These are phyloP conservation scores for Centella asiatica DNA, from an alignment of 129 eudicot species.

Conservation along the genomic window DNA sequence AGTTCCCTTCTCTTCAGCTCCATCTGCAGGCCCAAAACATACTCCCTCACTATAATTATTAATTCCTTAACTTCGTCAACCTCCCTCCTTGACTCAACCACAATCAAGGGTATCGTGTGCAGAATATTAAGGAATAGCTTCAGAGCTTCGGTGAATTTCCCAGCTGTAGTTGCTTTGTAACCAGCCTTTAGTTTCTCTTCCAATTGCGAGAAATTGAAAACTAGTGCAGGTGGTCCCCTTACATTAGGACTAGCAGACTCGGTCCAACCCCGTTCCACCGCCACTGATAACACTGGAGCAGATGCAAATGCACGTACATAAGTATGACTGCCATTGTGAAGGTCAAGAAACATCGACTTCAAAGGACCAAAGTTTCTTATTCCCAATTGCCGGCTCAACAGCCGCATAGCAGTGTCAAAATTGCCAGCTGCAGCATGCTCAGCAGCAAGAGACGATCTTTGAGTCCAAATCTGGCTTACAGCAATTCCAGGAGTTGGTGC, in stretches of 20 bases:
- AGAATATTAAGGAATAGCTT: conserved; percentile 12
- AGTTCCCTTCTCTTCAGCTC: conserved; percentile 14
- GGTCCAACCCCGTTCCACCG: conserved; percentile 15
- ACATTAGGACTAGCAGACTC: conserved; percentile 18
- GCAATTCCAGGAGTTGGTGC: conserved; percentile 35
- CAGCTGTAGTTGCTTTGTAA: conserved; percentile 18
- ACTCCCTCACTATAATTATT: conserved; percentile 13
- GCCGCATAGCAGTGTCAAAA: conserved; percentile 43
- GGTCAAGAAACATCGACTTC: conserved; percentile 7
- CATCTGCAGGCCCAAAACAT: conserved; percentile 12
- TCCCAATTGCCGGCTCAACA: conserved; percentile 39
- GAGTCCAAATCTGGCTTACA: conserved; percentile 40
- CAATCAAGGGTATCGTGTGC: conserved; percentile 11
- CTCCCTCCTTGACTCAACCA: conserved; percentile 15
- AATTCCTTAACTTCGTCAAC: conserved; percentile 17
- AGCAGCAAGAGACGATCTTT: conserved; percentile 38
- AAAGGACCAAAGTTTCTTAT: conserved; percentile 17
- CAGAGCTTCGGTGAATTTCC: conserved; percentile 14
- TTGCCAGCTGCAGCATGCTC: conserved; percentile 44
- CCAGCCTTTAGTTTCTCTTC: conserved; percentile 17
- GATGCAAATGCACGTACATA: conserved; percentile 4
- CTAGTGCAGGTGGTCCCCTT: conserved; percentile 14
- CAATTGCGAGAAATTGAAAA: conserved; percentile 15
- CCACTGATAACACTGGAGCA: conserved; percentile 11
- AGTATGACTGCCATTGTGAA: conserved; percentile 13